Conservation (phyloP, 148 eudicot species). For the Chenopodium suecicum region DNA sequence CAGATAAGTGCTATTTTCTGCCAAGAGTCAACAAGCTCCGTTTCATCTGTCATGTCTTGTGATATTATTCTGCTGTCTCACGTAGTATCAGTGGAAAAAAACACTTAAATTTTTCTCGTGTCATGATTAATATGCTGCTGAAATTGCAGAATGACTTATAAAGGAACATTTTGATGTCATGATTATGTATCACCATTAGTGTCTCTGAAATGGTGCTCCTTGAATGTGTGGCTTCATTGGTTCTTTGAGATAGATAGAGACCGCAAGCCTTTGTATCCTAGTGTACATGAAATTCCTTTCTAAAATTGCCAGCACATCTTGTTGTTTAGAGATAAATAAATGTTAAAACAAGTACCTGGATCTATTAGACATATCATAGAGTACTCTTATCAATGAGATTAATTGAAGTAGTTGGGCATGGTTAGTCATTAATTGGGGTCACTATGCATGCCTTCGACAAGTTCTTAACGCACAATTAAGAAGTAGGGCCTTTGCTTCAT, state of each 20-base stretch:
- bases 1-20: not conserved
- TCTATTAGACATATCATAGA: too few species aligned
- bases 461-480: not conserved
- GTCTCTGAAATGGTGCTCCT: not conserved
- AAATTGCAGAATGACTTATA: not conserved
- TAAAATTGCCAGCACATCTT: not conserved
- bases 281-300: not conserved
- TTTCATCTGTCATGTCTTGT: not conserved
- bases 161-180: not conserved
- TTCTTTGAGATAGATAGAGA: not conserved
- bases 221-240: not conserved
- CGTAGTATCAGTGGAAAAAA: not conserved
- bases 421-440: not conserved
- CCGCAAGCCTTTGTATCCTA: not conserved
- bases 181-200: not conserved
- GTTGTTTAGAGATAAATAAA: not conserved
- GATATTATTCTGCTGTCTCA: not conserved
- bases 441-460: not conserved
- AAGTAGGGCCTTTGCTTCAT: not conserved
- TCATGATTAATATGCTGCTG: not conserved
- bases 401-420: not conserved
- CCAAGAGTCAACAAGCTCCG: not conserved
- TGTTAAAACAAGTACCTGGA: not conserved
- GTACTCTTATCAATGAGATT: not conserved
- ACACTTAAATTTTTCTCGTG: not conserved